Evolutionary conservation across 2,329 filamentous ascomycete genomes (phyloP).

Genomic region (Trichoderma koningii): DNA sequence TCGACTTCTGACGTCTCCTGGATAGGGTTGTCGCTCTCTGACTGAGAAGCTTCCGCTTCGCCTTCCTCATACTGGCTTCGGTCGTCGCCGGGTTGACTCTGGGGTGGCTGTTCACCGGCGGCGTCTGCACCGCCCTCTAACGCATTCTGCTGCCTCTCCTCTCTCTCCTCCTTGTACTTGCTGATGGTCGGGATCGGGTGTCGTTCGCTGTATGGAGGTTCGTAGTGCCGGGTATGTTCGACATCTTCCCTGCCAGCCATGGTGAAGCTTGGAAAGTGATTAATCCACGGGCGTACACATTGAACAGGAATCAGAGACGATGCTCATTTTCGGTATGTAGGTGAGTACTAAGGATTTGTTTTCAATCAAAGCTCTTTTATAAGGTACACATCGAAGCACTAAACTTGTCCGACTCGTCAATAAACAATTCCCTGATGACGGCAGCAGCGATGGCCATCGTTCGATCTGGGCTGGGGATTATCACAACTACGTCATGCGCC

Average conservation of each 20-base stretch:
- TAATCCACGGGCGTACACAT: neutral
- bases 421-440: neutral
- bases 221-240: slow-evolving; percentile 44
- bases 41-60: slow-evolving; percentile 9
- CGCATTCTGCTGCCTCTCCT: slow-evolving; percentile 46
- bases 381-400: neutral
- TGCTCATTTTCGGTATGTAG: no score
- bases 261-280: neutral
- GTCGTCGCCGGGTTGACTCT: slow-evolving; percentile 22
- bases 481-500: slow-evolving; percentile 27
- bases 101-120: slow-evolving; percentile 22
- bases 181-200: slow-evolving; percentile 53
- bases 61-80: neutral
- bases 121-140: slow-evolving; percentile 36
- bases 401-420: neutral
- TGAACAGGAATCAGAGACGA: neutral
- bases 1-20: slow-evolving; percentile 44
- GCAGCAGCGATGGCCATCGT: slow-evolving; percentile 1
- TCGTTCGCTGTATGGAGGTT: slow-evolving; percentile 46
- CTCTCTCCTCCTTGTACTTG: slow-evolving; percentile 50
- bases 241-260: slow-evolving; percentile 44
- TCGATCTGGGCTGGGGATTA: neutral
- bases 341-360: neutral
- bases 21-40: slow-evolving; percentile 28
- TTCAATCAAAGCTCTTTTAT: neutral